Base-by-base conservation (phyloP, 1,284 basidiomycete genomes). In the Cystobasidium pallidum region DNA sequence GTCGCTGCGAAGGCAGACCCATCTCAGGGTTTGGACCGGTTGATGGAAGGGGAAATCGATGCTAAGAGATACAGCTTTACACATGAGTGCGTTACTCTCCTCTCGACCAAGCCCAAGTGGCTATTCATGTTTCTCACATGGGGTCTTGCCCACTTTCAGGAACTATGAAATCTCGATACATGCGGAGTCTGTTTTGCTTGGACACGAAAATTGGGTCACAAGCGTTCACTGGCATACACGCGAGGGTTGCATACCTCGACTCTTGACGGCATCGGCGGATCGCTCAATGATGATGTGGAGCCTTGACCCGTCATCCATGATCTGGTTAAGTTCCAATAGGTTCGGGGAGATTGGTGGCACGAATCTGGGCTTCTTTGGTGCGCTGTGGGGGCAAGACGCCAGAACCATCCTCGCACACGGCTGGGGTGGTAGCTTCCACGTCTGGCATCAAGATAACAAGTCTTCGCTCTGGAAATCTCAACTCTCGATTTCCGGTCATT, bases 241-340 rank as follows among this genome's bases (percentile, higher is more conserved):
- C 24, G 28, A 10, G 55, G 39, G 34, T 74, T 1, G 83, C 74
- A 19, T 59, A 17, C 81, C 87, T 0, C 87, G 87, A 0, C 85
- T 97, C 3, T 84, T 96, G 11, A 94, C 92, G 15, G 89, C 91
- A 2, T 94, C 94, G 0, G 89, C 90, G 0, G 94, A 97, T 81
- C 94, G 93, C 43, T 96, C 93, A 15, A 80, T 96, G 43, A 94
- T 96, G 74, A 82, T 96, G 59, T 98, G 94, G 94, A 88, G 89
- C 0, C 91, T 91, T 1, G 67, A 70, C 21, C 34, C 62, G 2
- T 34, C 66, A 24, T 55, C 73, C 0, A 87, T 88, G 1, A 86
- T 97, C 55, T 97, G 94, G 94, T 88, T 92, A 54, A 92, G 90
- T 73, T 83, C 86, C 26, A 89, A 92, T 78, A 88, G 94, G 3